Evolutionary conservation across 2,329 filamentous ascomycete genomes (phyloP).

Genomic region (Cyphellophora attinorum): DNA sequence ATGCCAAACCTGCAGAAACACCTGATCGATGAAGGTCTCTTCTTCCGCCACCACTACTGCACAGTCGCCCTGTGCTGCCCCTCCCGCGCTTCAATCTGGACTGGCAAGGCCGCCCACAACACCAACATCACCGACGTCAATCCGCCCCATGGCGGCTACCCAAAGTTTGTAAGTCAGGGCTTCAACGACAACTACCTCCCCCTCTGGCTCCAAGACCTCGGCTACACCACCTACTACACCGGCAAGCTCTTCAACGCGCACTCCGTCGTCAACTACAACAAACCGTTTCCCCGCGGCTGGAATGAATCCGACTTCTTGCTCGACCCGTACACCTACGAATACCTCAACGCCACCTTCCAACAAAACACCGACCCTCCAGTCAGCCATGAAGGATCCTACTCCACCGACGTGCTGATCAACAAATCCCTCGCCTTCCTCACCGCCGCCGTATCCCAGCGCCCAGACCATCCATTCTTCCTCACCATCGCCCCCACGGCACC

Average conservation of each 20-base stretch:
- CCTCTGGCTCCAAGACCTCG: constrained; percentile 41
- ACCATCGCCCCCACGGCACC: constrained; percentile 57
- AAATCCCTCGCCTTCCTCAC: constrained; percentile 53
- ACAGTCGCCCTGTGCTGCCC: constrained; percentile 61
- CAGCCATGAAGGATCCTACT: constrained; percentile 46
- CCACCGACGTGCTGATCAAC: constrained; percentile 49
- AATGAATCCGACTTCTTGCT: constrained; percentile 34
- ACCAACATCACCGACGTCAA: constrained; percentile 57
- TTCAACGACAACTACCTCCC: constrained; percentile 43
- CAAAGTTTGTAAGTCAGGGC: constrained; percentile 41
- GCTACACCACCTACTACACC: constrained; percentile 46
- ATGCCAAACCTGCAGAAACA: constrained; percentile 49
- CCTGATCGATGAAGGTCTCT: constrained; percentile 48
- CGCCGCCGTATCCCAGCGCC: constrained; percentile 39
- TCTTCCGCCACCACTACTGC: constrained; percentile 54
- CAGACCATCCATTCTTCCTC: constrained; percentile 55
- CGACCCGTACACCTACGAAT: constrained; percentile 50
- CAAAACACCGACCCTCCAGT: constrained; percentile 48
- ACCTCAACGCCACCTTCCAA: constrained; percentile 56
- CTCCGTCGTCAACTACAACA: constrained; percentile 39
- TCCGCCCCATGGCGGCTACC: constrained; percentile 34
- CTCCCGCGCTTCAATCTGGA: constrained; percentile 55
- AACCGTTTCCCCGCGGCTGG: constrained; percentile 26
- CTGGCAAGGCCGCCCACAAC: constrained; percentile 58
- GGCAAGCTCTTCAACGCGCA: constrained; percentile 47